These are phyloP conservation scores for Rhodamnia argentea DNA, from an alignment of 345 rosid species.

Conservation along the genomic window DNA sequence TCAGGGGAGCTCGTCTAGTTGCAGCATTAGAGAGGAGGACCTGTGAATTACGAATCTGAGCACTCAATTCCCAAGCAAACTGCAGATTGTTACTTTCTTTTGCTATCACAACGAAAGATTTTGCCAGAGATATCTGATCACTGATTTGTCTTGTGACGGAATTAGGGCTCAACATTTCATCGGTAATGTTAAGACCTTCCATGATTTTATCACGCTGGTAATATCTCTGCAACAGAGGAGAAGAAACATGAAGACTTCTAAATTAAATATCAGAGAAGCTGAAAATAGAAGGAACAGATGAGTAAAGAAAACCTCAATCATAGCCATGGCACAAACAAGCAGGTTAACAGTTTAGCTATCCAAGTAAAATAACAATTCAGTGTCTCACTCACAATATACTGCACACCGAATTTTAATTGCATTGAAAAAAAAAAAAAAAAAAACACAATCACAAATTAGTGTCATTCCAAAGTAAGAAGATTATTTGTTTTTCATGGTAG, in stretches of 20 bases:
- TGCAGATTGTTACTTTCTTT: slow-evolving; percentile 91
- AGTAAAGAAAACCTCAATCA: not conserved
- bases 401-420: not conserved
- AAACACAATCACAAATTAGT: not conserved
- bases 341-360: not conserved
- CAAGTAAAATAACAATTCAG: not conserved
- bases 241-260: not conserved
- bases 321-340: not conserved
- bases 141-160: slow-evolving; percentile 79
- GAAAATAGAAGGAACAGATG: not conserved
- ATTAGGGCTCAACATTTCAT: slow-evolving; percentile 67
- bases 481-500: not conserved
- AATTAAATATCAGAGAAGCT: not conserved
- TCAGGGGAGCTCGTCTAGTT: slow-evolving; percentile 57
- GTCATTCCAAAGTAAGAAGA: not conserved
- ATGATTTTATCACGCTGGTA: slow-evolving; percentile 35
- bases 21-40: slow-evolving; percentile 70
- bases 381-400: not conserved
- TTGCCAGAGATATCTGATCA: slow-evolving; percentile 87
- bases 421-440: not conserved
- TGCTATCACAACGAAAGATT: slow-evolving; percentile 83
- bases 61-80: slow-evolving; percentile 95
- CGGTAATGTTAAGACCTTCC: slow-evolving; percentile 69
- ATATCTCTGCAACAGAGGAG: slow-evolving; percentile 29
- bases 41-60: slow-evolving; percentile 88